phyloP scores from a whole-genome alignment of 2,329 filamentous ascomycete genomes.

The Talaromyces albobiverticillius region DNA sequence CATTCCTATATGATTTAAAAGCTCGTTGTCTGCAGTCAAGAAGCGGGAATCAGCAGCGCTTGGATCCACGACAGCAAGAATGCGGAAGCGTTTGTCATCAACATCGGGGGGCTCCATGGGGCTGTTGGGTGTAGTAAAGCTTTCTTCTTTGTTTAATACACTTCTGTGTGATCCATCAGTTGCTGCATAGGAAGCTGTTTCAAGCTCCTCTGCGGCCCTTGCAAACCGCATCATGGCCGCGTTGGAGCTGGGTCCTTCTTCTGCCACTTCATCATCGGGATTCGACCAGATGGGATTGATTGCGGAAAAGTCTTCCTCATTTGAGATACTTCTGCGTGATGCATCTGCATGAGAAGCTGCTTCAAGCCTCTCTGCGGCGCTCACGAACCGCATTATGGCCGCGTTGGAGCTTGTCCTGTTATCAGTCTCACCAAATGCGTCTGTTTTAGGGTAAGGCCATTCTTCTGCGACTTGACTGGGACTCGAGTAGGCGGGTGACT shows the following conservation, averaged over 20 bases:
- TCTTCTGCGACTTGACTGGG: too few relatives aligned
- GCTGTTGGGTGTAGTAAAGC: background rate
- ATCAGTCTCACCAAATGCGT: too few relatives aligned
- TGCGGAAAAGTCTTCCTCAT: background rate
- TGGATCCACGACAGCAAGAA: too few relatives aligned
- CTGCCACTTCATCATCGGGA: too few relatives aligned
- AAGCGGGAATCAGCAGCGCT: too few relatives aligned
- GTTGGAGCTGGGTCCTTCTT: background rate
- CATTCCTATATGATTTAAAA: too few relatives aligned
- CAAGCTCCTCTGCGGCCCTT: background rate
- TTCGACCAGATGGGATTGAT: too few relatives aligned
- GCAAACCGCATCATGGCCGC: background rate
- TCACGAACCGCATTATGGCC: background rate
- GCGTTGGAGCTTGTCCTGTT: background rate
- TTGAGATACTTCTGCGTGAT: background rate
- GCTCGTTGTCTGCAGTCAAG: too few relatives aligned
- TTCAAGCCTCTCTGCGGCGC: background rate
- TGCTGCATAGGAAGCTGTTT: slow-evolving; percentile 1
- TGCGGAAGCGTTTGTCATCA: background rate
- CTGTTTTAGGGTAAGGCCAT: too few relatives aligned
- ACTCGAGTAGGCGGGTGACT: too few relatives aligned
- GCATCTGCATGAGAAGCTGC: slow-evolving; percentile 1
- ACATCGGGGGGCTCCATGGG: background rate
- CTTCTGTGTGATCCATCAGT: background rate
- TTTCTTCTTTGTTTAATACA: background rate